phyloP scores from a whole-genome alignment of 345 rosid genomes.

The Litchi chinensis region DNA sequence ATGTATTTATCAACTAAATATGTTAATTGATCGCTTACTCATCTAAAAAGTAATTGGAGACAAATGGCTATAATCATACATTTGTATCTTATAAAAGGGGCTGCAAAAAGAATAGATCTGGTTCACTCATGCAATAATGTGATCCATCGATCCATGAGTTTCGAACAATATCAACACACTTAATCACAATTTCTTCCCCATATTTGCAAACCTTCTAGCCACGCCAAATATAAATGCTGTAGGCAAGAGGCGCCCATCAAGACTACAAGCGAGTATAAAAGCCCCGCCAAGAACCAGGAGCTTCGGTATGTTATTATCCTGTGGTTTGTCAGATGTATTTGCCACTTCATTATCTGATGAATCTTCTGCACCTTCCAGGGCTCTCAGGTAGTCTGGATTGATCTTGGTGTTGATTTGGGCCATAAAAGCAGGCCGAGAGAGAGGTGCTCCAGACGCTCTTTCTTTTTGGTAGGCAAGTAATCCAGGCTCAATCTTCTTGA shows the following conservation, averaged over 20 bases:
- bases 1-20: not conserved
- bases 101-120: not conserved
- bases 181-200: conserved; percentile 31
- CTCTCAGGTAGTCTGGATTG: conserved; percentile 38
- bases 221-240: conserved; percentile 48
- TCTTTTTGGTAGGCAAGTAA: conserved; percentile 63
- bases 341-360: conserved; percentile 30
- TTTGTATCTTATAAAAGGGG: too few species aligned
- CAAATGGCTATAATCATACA: not conserved
- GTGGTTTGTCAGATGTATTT: conserved; percentile 30
- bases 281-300: conserved; percentile 58
- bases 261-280: conserved; percentile 55
- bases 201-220: conserved; percentile 51
- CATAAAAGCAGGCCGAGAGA: conserved; percentile 55
- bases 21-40: not conserved
- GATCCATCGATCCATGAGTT: not conserved
- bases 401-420: conserved; percentile 68
- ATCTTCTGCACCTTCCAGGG: conserved; percentile 33
- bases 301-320: conserved; percentile 49
- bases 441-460: conserved; percentile 49
- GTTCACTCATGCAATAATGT: not conserved
- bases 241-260: conserved; percentile 50
- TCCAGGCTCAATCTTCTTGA: conserved; percentile 83
- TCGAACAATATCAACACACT: not conserved
- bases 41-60: not conserved